Percentiles rank a stretch among this genome's conserved stretches.
Evolutionary conservation across 495 filamentous ascomycete genomes (phyloP).

Genomic region (Lindgomyces ingoldianus): DNA sequence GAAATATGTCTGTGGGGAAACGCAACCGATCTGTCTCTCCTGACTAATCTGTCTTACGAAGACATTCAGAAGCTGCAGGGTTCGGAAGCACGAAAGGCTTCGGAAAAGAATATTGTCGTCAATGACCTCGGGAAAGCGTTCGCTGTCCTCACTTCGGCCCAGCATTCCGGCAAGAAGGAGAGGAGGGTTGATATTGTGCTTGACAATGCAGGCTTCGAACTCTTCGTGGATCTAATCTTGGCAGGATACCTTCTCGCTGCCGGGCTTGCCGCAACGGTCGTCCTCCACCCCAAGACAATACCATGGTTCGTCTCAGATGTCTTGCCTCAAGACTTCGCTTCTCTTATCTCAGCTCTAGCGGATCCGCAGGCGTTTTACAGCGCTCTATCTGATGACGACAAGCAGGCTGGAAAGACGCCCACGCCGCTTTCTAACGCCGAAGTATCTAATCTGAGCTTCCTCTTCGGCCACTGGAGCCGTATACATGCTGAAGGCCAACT

Average conservation of each 20-base stretch:
- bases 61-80: conserved; percentile 97
- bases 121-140: conserved; percentile 81
- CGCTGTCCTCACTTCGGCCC: conserved; percentile 63
- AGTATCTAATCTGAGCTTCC: conserved; percentile 63
- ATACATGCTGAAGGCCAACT: conserved; percentile 82
- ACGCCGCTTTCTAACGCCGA: conserved; percentile 66
- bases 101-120: conserved; percentile 84
- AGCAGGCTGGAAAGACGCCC: conserved; percentile 55
- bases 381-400: conserved; percentile 63
- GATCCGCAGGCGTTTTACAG: conserved; percentile 75
- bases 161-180: conserved; percentile 54
- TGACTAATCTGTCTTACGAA: conserved; percentile 87
- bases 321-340: conserved; percentile 76
- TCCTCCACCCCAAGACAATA: conserved; percentile 91
- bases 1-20: conserved; percentile 99
- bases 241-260: conserved; percentile 83
- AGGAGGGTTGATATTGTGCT: conserved; percentile 87
- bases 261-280: conserved; percentile 78
- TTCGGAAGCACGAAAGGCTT: conserved; percentile 74
- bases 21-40: conserved; percentile 88
- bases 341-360: conserved; percentile 74
- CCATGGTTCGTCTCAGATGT: conserved; percentile 99
- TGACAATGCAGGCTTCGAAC: conserved; percentile 95
- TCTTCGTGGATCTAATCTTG: conserved; percentile 90
- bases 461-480: conserved; percentile 78